These are phyloP conservation scores for Boletus vermiculosoides DNA, from an alignment of 768 basidiomycete species.

Conservation along the genomic window DNA sequence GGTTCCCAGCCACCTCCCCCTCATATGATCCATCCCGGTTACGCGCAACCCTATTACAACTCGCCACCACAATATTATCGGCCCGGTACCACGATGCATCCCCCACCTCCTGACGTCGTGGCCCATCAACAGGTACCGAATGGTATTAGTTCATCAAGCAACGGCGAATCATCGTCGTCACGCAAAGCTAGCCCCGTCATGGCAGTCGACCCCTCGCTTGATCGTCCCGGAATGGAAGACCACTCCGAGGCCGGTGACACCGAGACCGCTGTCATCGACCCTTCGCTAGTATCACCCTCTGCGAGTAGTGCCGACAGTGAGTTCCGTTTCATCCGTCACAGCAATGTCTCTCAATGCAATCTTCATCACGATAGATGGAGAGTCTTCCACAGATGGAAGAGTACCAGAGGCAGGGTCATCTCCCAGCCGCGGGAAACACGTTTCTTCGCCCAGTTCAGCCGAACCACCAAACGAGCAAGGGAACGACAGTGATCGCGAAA, in stretches of 20 bases:
- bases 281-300: constrained; percentile 34
- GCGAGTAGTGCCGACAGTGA: constrained; percentile 19
- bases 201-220: constrained; percentile 27
- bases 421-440: neutral
- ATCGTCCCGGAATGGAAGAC: constrained; percentile 14
- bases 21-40: constrained; percentile 35
- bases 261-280: constrained; percentile 36
- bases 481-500: constrained; percentile 16
- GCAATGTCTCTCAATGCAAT: constrained; percentile 35
- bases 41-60: constrained; percentile 36
- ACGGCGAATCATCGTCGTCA: constrained; percentile 29
- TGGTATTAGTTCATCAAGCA: constrained; percentile 22
- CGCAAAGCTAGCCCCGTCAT: constrained; percentile 26
- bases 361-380: constrained; percentile 35
- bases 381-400: constrained; percentile 15
- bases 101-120: constrained; percentile 13
- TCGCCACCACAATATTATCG: constrained; percentile 51
- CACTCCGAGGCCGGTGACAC: constrained; percentile 8
- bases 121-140: constrained; percentile 26
- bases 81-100: constrained; percentile 27
- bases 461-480: constrained; percentile 9
- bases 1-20: constrained; percentile 37
- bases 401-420: constrained; percentile 9
- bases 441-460: constrained; percentile 8
- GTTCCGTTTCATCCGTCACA: constrained; percentile 21